Base-by-base conservation (phyloP, 768 basidiomycete genomes). In the Leccinum imitatum region DNA sequence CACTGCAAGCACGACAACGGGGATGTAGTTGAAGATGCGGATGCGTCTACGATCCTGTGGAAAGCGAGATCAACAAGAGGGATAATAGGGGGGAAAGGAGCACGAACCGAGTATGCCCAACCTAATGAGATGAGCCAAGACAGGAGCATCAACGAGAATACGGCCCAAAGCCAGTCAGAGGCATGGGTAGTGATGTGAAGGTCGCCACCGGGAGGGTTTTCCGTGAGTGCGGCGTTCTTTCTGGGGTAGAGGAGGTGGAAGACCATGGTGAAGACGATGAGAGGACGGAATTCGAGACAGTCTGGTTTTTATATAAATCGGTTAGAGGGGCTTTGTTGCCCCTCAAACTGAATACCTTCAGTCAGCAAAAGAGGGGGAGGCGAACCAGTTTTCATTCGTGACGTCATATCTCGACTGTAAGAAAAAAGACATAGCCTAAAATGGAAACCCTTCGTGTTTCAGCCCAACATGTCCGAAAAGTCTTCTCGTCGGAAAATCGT, bases 91-190 rank as follows among this genome's bases (percentile, higher is more conserved):
- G 10, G 19, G n/a, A 13, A 14, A 63, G 14, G 14, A 14, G 54
- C 11, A 56, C 59, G 1, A 1, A 63, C 77, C 27, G 59, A 72
- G 72, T 58, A 73, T 56, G 64, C 76, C 76, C 77, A 80, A 35
- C 59, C 70, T 21, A 81, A 57, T 51, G 76, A 65, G 50, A 67
- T 54, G 37, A 83, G 55, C 62, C 80, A 78, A 19, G 75, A 75
- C 4, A 80, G 13, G 4, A 76, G 65, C 78, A 85, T 82, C 61
- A 84, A 39, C 9, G 81, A 76, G 62, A 84, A 83, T 17, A 81
- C 82, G 1, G 82, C 77, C 82, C 82, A 86, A 13, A 81, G 68
- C 80, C 80, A 85, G 68, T 83, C 76, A 0, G 82, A 82, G 4
- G 77, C 82, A 61, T 70, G 64, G 13, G 66, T 73, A 55, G 78